phyloP scores from a whole-genome alignment of 306 rosid genomes.

The Casuarina cunninghamiana region DNA sequence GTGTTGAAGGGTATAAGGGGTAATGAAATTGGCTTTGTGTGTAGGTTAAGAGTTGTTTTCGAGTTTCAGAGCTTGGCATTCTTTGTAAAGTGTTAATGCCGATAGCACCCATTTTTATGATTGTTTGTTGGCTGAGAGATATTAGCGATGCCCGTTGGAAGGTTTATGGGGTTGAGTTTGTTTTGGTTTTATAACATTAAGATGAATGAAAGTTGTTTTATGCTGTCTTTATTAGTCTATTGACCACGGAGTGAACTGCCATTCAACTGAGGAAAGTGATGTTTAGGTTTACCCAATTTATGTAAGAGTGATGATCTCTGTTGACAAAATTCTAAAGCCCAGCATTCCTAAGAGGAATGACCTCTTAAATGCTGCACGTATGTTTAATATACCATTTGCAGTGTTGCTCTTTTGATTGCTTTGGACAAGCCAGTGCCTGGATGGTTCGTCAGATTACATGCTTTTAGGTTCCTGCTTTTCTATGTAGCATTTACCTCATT shows the following conservation, averaged over 20 bases:
- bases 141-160: conserved; percentile 8
- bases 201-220: not conserved
- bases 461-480: not conserved
- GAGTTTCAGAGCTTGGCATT: conserved; percentile 21
- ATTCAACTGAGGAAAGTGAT: conserved; percentile 16
- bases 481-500: not conserved
- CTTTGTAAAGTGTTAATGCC: conserved; percentile 4
- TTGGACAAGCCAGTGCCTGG: not conserved
- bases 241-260: conserved; percentile 4
- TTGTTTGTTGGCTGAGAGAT: not conserved
- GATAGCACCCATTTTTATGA: not conserved
- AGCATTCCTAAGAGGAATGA: conserved; percentile 2
- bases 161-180: conserved; percentile 4
- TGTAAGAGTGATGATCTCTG: conserved; percentile 9
- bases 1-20: conserved; percentile 3
- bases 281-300: conserved; percentile 10
- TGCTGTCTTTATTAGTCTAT: conserved; percentile 5
- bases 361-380: not conserved
- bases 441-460: not conserved
- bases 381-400: not conserved
- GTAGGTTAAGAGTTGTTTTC: conserved; percentile 15
- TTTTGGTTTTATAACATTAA: conserved; percentile 4
- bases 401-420: not conserved
- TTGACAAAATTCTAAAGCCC: conserved; percentile 9
- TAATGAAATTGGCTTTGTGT: conserved; percentile 7